These are phyloP conservation scores for Nelumbo lutea DNA, from an alignment of 164 flowering plant species.

Conservation along the genomic window DNA sequence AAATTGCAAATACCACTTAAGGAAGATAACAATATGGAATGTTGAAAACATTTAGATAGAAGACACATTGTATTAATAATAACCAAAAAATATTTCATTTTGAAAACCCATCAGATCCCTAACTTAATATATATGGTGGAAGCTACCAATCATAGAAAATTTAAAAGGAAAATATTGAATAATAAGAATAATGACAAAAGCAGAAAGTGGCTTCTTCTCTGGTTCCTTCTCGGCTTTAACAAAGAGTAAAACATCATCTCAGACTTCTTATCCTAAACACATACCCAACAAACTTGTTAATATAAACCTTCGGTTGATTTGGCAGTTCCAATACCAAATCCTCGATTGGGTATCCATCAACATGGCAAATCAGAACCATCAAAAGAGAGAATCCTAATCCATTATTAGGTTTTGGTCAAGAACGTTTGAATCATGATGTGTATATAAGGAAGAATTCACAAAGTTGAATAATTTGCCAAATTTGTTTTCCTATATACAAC, in stretches of 20 bases:
- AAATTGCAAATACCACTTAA: too few relatives aligned
- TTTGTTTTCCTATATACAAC: too few relatives aligned
- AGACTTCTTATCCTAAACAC: conserved; percentile 59
- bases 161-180: neutral
- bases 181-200: conserved; percentile 34
- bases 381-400: neutral
- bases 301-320: conserved; percentile 75
- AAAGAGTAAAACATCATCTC: conserved; percentile 92
- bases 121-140: too few relatives aligned
- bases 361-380: conserved; percentile 21
- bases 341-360: conserved; percentile 56
- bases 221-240: conserved; percentile 72
- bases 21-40: neutral
- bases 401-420: neutral
- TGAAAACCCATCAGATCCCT: too few relatives aligned
- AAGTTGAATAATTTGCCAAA: too few relatives aligned
- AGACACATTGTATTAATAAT: neutral
- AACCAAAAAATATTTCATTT: neutral
- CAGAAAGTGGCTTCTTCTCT: conserved; percentile 58
- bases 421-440: neutral
- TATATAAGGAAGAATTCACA: neutral
- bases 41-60: neutral
- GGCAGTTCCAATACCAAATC: conserved; percentile 76
- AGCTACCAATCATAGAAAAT: neutral
- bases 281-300: conserved; percentile 86